phyloP scores from a whole-genome alignment of 768 basidiomycete genomes.

The Amanita subjunquillea region DNA sequence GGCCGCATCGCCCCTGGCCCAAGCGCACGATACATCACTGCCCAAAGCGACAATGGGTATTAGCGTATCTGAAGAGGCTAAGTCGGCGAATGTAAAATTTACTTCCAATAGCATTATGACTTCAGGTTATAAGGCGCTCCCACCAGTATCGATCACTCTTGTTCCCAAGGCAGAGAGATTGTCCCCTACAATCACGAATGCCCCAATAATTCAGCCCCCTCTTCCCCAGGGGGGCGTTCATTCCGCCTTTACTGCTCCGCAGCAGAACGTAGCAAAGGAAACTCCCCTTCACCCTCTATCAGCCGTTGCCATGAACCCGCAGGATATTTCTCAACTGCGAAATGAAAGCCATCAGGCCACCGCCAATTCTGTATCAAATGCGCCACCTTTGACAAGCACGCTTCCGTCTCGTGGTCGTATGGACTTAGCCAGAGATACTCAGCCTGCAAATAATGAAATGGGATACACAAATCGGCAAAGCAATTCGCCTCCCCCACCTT shows the following conservation, averaged over 20 bases:
- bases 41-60: too few species aligned
- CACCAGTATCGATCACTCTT: background rate
- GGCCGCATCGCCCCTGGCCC: background rate
- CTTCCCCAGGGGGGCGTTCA: background rate
- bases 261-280: background rate
- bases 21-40: background rate
- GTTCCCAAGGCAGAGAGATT: background rate
- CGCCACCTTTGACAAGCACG: background rate
- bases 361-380: background rate
- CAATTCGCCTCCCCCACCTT: background rate
- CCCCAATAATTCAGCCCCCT: too few species aligned
- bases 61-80: background rate
- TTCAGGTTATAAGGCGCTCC: background rate
- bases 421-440: background rate
- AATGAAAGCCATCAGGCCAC: background rate
- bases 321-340: background rate
- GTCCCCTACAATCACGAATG: background rate
- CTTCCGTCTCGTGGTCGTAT: background rate
- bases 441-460: background rate
- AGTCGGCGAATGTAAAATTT: background rate
- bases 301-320: background rate
- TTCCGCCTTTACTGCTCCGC: background rate
- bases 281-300: background rate
- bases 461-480: background rate
- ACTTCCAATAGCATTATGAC: background rate